Conservation (phyloP, 345 rosid genomes). For the Toxicodendron radicans region DNA sequence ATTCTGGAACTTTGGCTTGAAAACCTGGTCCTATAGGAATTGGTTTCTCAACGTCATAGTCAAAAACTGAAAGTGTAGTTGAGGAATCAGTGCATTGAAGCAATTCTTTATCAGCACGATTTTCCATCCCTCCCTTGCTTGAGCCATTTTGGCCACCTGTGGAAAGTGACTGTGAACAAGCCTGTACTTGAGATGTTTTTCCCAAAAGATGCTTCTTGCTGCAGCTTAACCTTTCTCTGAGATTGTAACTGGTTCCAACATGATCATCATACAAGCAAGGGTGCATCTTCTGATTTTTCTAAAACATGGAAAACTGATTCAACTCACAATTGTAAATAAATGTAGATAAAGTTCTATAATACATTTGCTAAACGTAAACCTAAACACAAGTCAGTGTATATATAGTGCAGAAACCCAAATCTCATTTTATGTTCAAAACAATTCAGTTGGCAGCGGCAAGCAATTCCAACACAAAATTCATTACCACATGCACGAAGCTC, state of each 20-base stretch:
- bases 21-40: conserved; percentile 57
- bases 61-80: conserved; percentile 32
- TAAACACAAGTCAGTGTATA: neutral
- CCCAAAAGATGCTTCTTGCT: conserved; percentile 23
- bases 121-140: conserved; percentile 20
- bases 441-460: too few species aligned
- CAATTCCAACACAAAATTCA: neutral
- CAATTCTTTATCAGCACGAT: conserved; percentile 17
- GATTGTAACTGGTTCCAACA: conserved; percentile 59
- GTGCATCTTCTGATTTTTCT: conserved; percentile 78
- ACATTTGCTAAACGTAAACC: neutral
- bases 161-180: conserved; percentile 29
- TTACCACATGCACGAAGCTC: neutral
- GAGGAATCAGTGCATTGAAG: conserved; percentile 26
- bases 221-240: conserved; percentile 61
- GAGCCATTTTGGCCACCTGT: conserved; percentile 28
- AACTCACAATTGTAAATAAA: conserved; percentile 15
- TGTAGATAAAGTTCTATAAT: neutral
- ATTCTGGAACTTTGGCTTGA: conserved; percentile 78
- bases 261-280: conserved; percentile 76
- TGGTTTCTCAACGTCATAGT: conserved; percentile 31
- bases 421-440: too few species aligned
- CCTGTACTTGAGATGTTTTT: conserved; percentile 24
- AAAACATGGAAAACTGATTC: conserved; percentile 22
- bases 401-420: neutral